These are phyloP conservation scores for Usnea hakonensis DNA, from an alignment of 495 filamentous ascomycete species.

Conservation along the genomic window DNA sequence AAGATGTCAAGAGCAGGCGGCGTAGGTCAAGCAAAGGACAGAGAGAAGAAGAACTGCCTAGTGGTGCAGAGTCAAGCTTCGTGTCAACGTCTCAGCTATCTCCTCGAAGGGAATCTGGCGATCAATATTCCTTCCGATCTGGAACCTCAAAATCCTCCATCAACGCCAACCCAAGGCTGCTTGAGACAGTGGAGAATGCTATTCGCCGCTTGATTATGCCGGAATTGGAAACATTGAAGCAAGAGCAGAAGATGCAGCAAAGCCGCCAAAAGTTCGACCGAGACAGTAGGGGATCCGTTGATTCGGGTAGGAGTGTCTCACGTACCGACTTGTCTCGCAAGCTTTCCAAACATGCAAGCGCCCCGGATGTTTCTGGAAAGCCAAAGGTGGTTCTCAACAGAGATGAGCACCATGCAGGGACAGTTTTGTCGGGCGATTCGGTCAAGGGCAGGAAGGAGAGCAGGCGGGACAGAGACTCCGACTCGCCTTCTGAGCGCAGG, in stretches of 20 bases:
- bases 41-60: slow-evolving; percentile 56
- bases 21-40: slow-evolving; percentile 55
- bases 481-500: slow-evolving; percentile 40
- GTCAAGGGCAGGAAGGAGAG: slow-evolving; percentile 42
- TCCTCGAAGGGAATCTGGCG: slow-evolving; percentile 59
- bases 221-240: slow-evolving; percentile 82
- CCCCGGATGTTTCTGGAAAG: slow-evolving; percentile 55
- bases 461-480: slow-evolving; percentile 38
- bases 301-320: slow-evolving; percentile 53
- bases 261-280: slow-evolving; percentile 57
- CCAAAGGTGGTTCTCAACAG: slow-evolving; percentile 59
- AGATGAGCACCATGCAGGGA: slow-evolving; percentile 51
- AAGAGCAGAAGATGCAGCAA: slow-evolving; percentile 65
- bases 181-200: slow-evolving; percentile 92
- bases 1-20: slow-evolving; percentile 48
- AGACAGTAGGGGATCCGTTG: slow-evolving; percentile 51
- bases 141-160: slow-evolving; percentile 76
- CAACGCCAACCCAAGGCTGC: slow-evolving; percentile 81
- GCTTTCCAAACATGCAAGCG: slow-evolving; percentile 61
- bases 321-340: slow-evolving; percentile 51
- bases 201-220: slow-evolving; percentile 87
- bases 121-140: slow-evolving; percentile 68
- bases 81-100: slow-evolving; percentile 64
- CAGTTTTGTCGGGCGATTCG: slow-evolving; percentile 49
- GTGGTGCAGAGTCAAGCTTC: slow-evolving; percentile 65